A percentile compares a stretch with the other conserved stretches of the same genome.
Conservation (phyloP, 1,284 basidiomycete species). For the Naganishia sp. region DNA sequence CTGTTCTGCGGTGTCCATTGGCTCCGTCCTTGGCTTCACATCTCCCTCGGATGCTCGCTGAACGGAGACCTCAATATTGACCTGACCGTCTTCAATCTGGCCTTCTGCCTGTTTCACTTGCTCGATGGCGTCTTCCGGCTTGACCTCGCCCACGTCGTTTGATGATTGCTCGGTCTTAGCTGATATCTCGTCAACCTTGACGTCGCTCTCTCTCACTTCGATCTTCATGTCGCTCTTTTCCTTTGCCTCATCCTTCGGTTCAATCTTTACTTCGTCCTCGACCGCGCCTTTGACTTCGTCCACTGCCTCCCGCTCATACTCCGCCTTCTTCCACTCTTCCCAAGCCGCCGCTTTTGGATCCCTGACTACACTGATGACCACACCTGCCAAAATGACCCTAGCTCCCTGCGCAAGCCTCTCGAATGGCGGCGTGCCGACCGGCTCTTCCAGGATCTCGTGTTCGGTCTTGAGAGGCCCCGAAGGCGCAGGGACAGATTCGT, state of each 20-base stretch:
- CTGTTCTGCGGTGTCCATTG: neutral
- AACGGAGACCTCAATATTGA: neutral
- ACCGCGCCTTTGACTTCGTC: slow-evolving; percentile 9
- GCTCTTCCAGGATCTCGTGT: slow-evolving; percentile 52
- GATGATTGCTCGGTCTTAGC: neutral
- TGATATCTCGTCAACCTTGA: neutral
- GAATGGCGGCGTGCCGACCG: slow-evolving; percentile 48
- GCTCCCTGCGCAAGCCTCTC: slow-evolving; percentile 45
- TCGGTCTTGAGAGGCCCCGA: slow-evolving; percentile 46
- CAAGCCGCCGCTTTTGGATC: slow-evolving; percentile 47
- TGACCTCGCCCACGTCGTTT: neutral
- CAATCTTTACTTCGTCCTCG: slow-evolving; percentile 2
- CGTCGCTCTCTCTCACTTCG: neutral
- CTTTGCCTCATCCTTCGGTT: slow-evolving; percentile 13
- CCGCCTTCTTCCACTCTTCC: slow-evolving; percentile 37
- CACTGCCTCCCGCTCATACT: slow-evolving; percentile 15
- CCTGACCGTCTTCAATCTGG: neutral
- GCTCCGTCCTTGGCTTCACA: neutral
- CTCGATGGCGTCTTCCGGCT: neutral
- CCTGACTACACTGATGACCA: slow-evolving; percentile 53
- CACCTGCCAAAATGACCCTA: slow-evolving; percentile 50
- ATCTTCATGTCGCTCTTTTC: slow-evolving; percentile 4
- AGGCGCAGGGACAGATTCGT: slow-evolving; percentile 31
- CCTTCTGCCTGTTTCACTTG: neutral
- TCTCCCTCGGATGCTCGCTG: neutral